Evolutionary conservation across 2,329 filamentous ascomycete genomes (phyloP), one percentile per base, ranked within the genome.

Genomic region (Claviceps digitariae): DNA sequence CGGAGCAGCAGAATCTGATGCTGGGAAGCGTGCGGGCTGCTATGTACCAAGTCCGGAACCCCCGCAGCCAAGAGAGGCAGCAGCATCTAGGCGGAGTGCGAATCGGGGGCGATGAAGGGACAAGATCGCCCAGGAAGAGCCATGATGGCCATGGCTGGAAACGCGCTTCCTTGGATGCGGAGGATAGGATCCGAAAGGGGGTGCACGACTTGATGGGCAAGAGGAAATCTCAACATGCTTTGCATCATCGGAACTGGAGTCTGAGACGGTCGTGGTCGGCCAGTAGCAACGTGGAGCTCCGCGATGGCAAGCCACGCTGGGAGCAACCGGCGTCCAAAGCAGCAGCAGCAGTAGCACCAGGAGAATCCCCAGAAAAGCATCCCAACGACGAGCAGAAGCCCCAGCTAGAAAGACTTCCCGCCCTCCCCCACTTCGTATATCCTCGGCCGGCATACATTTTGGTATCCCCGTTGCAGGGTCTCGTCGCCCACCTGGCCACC

Each of bases 391-490:
- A 29, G 2, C 3, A 31, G 5, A 9, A 45, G n/a, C 13, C 21
- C 12, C 46, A n/a, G 3, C 59, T 60, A 8, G 62, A 66, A 46
- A 59, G 57, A 20, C 59, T 70, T 1, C 61, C 64, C 3, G 59
- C 58, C 0, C 59, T 74, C 1, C 51, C 62, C 5, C 63, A 67
- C 48, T 64, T 75, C 25, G 63, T 60, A 15, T 55, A 57, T 15
- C 74, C 69, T 20, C 69, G 61, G 27, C 67, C 69, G 5, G 78
- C 76, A 1, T 85, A 84, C 57, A 67, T 90, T 1, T 70, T 88
- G 10, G 72, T 90, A 9, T 89, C 85, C 0, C 86, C 86, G 1
- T 73, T 86, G 0, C 72, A 81, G 31, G 81, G 81, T 0, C 54
- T 80, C 1, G 69, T 84, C 2, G 81, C 78, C 7, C 74, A 76